phyloP scores from a whole-genome alignment of 441 rosid species.

The Jatropha podagrica region DNA sequence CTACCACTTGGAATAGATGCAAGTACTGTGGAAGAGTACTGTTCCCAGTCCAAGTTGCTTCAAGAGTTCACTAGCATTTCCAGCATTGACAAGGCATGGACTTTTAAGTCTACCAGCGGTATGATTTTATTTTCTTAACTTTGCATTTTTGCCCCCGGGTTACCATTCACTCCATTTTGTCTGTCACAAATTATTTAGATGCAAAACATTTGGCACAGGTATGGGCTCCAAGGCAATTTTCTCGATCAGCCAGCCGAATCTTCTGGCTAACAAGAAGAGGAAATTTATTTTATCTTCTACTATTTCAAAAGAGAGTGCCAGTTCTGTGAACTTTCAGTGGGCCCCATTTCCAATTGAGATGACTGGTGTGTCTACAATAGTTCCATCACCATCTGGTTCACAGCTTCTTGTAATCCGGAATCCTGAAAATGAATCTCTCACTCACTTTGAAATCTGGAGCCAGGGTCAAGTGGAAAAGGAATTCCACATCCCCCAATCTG shows the following conservation, averaged over 20 bases:
- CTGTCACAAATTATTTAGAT: not conserved
- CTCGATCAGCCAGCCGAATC: constrained; percentile 74
- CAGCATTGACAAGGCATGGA: constrained; percentile 84
- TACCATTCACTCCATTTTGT: not conserved
- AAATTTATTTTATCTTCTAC: constrained; percentile 56
- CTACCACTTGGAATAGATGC: constrained; percentile 48
- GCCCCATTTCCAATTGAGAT: constrained; percentile 84
- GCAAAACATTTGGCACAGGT: constrained; percentile 36
- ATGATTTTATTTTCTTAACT: constrained; percentile 20
- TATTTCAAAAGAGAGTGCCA: constrained; percentile 43
- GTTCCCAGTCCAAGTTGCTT: constrained; percentile 64
- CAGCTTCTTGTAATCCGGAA: constrained; percentile 80
- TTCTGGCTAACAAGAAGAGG: constrained; percentile 71
- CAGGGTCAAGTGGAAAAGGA: constrained; percentile 78
- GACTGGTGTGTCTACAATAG: constrained; percentile 59
- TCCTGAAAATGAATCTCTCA: constrained; percentile 80
- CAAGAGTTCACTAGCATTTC: constrained; percentile 64
- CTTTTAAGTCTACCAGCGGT: constrained; percentile 58
- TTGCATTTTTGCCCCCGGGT: not conserved
- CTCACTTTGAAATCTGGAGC: constrained; percentile 81
- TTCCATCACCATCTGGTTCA: constrained; percentile 88
- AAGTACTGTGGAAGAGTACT: constrained; percentile 63
- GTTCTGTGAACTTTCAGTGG: constrained; percentile 65
- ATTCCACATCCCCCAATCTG: constrained; percentile 68
- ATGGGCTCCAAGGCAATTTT: constrained; percentile 67